Base-by-base conservation (phyloP, 2,329 filamentous ascomycete genomes). In the Pseudocercospora musae region DNA sequence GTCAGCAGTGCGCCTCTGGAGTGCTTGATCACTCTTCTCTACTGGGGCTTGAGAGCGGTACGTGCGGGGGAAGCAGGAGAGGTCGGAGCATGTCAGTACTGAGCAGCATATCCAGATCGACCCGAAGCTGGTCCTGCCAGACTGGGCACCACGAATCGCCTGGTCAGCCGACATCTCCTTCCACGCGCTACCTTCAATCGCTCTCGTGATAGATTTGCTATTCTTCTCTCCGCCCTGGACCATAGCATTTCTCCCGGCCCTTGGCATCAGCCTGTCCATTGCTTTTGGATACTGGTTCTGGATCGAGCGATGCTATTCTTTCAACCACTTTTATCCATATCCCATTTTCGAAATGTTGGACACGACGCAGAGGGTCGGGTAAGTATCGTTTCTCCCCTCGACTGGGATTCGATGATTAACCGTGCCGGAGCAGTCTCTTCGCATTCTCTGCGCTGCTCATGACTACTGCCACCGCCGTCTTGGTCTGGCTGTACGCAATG, bases 311-410 rank as follows among this genome's bases (percentile, higher is more conserved):
- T 92, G 89, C 77, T 90, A 85, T 69, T 80, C 80, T 49, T 79
- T 84, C 62, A 92, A 92, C 69, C 85, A 87, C 58, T 87, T 82
- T 69, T 96, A 96, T 69, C 92, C 92, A 0, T 96, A 97, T 75
- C 92, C 93, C 1, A 83, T 96, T 25, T 94, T 97, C 66, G 87
- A 81, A 8, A 74, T 90, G 49, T 78, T 96, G 46, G 82, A 81
- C 55, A 89, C 86, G 0, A 73, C 79, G 54, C 87, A 92, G 71
- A 84, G 93, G 20, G 78, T 87, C 8, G 77, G 84, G 0, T 79
- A 11, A 68, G 69, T 63, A 54, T 40, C 13, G 21, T 21, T 13
- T 21, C 18, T 21, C 13, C 11, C 8, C 4, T 4, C 3, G 31
- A 15, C 2, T 31, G 2, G 29, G 13, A 49, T n/a, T 13, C 56